Base-by-base conservation (phyloP, 768 basidiomycete genomes). In the Arthromyces matolae region DNA sequence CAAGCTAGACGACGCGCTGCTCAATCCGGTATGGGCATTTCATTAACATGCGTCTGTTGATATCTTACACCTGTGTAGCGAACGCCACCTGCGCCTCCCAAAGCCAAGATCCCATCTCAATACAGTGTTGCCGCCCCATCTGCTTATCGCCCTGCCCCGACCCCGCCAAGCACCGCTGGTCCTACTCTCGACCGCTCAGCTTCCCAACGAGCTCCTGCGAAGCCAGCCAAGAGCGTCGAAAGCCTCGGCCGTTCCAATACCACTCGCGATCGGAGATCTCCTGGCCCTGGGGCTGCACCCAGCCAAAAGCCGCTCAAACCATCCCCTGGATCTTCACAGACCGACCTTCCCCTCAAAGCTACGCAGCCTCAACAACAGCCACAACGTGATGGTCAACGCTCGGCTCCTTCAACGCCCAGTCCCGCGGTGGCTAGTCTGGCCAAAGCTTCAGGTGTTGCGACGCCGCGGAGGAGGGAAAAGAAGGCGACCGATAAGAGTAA, bases 391-490 rank as follows among this genome's bases (percentile, higher is more conserved):
- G 64, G 65, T 23, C 65, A 22, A 70, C 12, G 64, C 66, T 18
- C 76, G 71, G 49, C 35, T 5, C 61, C 70, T 44, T 80, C 79
- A 35, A 71, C 77, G 22, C 81, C 76, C 12, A 85, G 81, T 54
- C 72, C 85, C 3, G 85, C 87, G 1, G 80, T 78, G 0, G 69
- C 80, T 27, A 83, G 73, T 59, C 64, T 88, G 45, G 83, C 85
- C 29, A 86, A 87, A 70, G 73, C 78, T 3, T 69, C 81, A 2
- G 83, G 83, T n/a, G 80, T 79, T 12, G 86, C 89, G 8, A 93
- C 92, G 0, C 89, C 92, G 10, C 72, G 94, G 51, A 68, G 93
- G 57, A 71, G 93, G 51, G 89, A 94, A 68, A 93, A 93, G 73
- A 86, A 90, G 72, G 28, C 42, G 0, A 81, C 83, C 47, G 88